phyloP scores from a whole-genome alignment of 2,329 filamentous ascomycete species.

The Fusarium sp. region DNA sequence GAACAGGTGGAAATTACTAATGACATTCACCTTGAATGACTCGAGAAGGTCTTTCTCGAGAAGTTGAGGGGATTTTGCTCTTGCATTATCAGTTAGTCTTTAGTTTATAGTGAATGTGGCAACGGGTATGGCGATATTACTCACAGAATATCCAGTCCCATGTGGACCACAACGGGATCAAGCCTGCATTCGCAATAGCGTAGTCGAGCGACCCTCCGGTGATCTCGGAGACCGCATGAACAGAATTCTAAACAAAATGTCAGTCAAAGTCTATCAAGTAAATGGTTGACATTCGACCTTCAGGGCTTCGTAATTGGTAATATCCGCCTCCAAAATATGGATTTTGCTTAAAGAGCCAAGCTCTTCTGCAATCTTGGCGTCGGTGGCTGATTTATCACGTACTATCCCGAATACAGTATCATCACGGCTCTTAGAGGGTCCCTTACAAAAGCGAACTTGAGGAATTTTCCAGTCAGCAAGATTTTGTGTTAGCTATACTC shows the following conservation, averaged over 20 bases:
- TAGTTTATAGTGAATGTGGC: background rate
- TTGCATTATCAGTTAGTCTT: background rate
- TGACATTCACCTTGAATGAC: background rate
- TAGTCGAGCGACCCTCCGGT: background rate
- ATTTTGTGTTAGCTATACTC: rapidly evolving
- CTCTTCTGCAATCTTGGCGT: background rate
- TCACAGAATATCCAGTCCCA: background rate
- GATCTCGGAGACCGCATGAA: background rate
- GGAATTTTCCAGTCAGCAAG: background rate
- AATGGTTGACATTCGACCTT: background rate
- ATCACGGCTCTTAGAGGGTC: background rate
- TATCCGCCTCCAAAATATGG: background rate
- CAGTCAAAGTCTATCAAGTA: background rate
- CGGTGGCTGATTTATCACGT: background rate
- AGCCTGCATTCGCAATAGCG: background rate
- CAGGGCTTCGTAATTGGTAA: background rate
- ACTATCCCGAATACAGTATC: background rate
- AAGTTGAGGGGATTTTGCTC: background rate
- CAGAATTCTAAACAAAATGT: background rate
- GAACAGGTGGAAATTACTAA: background rate
- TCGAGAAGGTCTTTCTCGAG: background rate
- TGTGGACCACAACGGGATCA: background rate
- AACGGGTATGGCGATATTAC: background rate
- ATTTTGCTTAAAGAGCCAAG: background rate
- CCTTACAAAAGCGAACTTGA: background rate